phyloP scores from a whole-genome alignment of 2,329 filamentous ascomycete genomes.

The Rhinocladiella mackenziei region DNA sequence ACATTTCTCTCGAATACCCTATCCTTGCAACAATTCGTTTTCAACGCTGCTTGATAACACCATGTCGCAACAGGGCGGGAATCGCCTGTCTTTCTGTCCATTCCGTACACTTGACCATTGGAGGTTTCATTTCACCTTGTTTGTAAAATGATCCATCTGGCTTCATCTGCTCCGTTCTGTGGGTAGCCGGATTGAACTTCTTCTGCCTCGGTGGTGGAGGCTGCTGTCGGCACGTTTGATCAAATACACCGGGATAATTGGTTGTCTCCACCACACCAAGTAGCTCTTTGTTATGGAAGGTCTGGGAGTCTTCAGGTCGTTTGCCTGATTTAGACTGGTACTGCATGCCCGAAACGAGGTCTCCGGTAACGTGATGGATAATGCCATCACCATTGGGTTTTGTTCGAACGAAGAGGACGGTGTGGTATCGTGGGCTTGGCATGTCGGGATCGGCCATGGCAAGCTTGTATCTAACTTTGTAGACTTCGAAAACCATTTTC shows the following conservation, averaged over 20 bases:
- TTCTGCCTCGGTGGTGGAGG: slow-evolving; percentile 9
- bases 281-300: slow-evolving; percentile 8
- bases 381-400: neutral
- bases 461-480: slow-evolving; percentile 1
- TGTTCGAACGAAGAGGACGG: slow-evolving; percentile 8
- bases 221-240: slow-evolving; percentile 6
- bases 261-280: slow-evolving; percentile 7
- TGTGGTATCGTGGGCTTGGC: slow-evolving; percentile 6
- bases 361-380: slow-evolving; percentile 7
- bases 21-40: too few relatives aligned
- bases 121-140: slow-evolving; percentile 4
- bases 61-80: slow-evolving; percentile 1
- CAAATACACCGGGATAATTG: neutral
- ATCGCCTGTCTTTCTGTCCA: slow-evolving; percentile 2
- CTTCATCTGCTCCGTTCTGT: slow-evolving; percentile 14
- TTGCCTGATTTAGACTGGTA: slow-evolving; percentile 1
- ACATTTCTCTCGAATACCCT: too few relatives aligned
- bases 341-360: slow-evolving; percentile 2
- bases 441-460: slow-evolving; percentile 1
- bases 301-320: slow-evolving; percentile 1
- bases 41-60: too few relatives aligned
- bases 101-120: slow-evolving; percentile 8
- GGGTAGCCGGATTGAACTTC: slow-evolving; percentile 13
- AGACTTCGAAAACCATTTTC: slow-evolving; percentile 4
- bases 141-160: slow-evolving; percentile 12